A percentile compares a stretch with the other conserved stretches of the same genome.
phyloP scores from a whole-genome alignment of 176 grass and related monocot genomes.

The Avena atlantica region DNA sequence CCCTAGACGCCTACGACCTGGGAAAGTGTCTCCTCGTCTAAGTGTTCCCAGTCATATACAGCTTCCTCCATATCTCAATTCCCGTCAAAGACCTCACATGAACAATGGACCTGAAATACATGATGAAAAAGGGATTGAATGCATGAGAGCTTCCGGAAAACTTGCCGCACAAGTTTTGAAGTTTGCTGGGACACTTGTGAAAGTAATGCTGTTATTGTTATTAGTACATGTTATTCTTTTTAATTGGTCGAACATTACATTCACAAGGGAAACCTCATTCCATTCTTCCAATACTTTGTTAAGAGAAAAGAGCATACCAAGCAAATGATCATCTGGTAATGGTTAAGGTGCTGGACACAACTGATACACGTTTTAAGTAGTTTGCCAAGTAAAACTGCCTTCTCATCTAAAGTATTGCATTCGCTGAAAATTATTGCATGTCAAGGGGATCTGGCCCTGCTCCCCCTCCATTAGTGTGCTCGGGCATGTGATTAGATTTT shows the following conservation, averaged over 20 bases:
- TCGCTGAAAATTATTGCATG: neutral
- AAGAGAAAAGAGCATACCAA: neutral
- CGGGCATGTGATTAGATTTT: constrained; percentile 8
- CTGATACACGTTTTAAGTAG: neutral
- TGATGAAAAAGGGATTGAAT: constrained; percentile 81
- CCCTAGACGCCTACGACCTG: constrained; percentile 66
- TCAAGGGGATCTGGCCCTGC: neutral
- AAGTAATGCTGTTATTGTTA: constrained; percentile 64
- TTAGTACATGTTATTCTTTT: constrained; percentile 31
- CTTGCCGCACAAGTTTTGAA: constrained; percentile 94
- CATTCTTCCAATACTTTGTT: neutral
- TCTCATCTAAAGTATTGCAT: constrained; percentile 18
- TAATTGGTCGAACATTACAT: constrained; percentile 20
- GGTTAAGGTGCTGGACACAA: no score
- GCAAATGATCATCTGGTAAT: neutral
- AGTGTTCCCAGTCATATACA: constrained; percentile 82
- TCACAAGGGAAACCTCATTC: neutral
- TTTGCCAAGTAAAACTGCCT: constrained; percentile 16
- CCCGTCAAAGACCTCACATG: constrained; percentile 60
- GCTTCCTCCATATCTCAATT: constrained; percentile 76
- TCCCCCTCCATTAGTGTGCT: neutral
- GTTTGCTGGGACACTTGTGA: constrained; percentile 80
- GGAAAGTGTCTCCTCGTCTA: constrained; percentile 84
- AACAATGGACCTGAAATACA: constrained; percentile 75
- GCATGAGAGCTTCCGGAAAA: constrained; percentile 89